Evolutionary conservation across 768 basidiomycete species (phyloP).

Genomic region (Mycena chlorophos): DNA sequence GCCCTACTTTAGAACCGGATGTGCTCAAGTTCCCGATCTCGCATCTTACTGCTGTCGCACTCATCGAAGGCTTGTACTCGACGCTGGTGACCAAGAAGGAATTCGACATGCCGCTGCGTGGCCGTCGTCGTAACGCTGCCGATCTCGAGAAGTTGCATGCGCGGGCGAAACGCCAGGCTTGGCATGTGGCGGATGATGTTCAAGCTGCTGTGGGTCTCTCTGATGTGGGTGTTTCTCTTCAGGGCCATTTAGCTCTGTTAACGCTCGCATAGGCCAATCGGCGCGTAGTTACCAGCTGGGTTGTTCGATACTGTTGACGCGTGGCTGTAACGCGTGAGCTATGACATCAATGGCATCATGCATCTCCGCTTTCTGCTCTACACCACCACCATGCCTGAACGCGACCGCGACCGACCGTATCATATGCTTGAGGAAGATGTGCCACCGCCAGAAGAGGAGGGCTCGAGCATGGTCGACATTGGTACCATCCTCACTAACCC

Average conservation of each 20-base stretch:
- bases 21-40: conserved; percentile 53
- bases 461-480: conserved; percentile 22
- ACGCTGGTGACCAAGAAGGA: conserved; percentile 40
- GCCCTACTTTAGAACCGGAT: conserved; percentile 50
- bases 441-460: too few species aligned
- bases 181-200: conserved; percentile 41
- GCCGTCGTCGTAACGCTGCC: background rate
- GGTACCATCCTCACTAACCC: conserved; percentile 27
- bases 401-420: too few species aligned
- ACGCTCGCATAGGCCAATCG: background rate
- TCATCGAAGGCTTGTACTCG: conserved; percentile 46
- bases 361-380: background rate
- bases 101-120: conserved; percentile 23
- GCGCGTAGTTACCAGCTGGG: background rate
- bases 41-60: conserved; percentile 52
- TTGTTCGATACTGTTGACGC: background rate
- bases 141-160: conserved; percentile 6
- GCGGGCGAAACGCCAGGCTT: conserved; percentile 33
- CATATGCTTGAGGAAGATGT: conserved; percentile 27
- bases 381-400: conserved; percentile 10
- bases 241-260: background rate
- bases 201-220: conserved; percentile 35
- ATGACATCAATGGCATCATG: background rate
- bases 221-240: conserved; percentile 32
- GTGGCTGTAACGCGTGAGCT: background rate